Evolutionary conservation across 352 stramenopile genomes (phyloP).

Genomic region (Aphanomyces invadans): DNA sequence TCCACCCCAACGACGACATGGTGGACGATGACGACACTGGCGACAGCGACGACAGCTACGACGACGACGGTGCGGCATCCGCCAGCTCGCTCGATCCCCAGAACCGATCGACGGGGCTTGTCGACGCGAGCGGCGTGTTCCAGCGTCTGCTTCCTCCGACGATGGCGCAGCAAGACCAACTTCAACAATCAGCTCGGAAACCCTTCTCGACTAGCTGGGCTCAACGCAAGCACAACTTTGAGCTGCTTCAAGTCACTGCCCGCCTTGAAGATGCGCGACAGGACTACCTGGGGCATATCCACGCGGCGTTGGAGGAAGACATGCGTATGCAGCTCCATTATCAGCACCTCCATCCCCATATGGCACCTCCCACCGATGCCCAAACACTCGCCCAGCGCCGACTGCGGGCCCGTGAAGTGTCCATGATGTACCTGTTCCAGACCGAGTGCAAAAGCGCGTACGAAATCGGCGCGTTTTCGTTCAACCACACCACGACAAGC

Average conservation of each 20-base stretch:
- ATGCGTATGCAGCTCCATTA: constrained; percentile 4
- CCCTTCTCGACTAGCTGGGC: constrained; percentile 22
- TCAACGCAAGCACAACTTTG: constrained; percentile 25
- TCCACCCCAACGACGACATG: not conserved
- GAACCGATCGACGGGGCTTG: not conserved
- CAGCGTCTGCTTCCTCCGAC: not conserved
- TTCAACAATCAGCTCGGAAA: no score
- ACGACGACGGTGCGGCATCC: not conserved
- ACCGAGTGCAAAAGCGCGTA: not conserved
- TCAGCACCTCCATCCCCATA: not conserved
- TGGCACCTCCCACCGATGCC: not conserved
- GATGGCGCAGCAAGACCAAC: not conserved
- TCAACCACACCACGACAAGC: not conserved
- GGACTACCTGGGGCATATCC: constrained; percentile 16
- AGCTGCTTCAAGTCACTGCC: constrained; percentile 18
- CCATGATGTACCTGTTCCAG: constrained; percentile 24
- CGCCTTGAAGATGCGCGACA: constrained; percentile 10
- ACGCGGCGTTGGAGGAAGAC: not conserved
- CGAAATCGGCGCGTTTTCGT: constrained; percentile 16
- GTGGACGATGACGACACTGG: not conserved
- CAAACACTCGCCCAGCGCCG: not conserved
- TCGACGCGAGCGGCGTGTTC: not conserved
- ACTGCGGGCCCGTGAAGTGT: not conserved
- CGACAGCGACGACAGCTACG: not conserved
- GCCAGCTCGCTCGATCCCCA: not conserved